Evolutionary conservation across 164 flowering plant species (phyloP), one percentile per base, ranked within the genome.

Genomic region (Pachysandra terminalis): DNA sequence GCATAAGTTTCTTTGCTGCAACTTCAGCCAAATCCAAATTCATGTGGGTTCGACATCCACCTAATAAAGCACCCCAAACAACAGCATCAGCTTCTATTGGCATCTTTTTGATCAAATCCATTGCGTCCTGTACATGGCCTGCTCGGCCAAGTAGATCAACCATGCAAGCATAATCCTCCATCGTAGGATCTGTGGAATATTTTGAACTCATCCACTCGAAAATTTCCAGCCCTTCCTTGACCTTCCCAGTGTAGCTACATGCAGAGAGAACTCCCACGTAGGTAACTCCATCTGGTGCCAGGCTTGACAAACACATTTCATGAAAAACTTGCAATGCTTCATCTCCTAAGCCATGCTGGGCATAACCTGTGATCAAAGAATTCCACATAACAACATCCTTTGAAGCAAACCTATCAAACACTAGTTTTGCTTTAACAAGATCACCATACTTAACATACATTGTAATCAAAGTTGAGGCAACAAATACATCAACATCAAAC

Each of bases 381-480:
- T 89, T 91, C 97, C 97, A 91, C 91, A 91, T 88, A 6, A 90
- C 91, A 66, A 78, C 49, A 72, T 91, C 97, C 80, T 88, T 88
- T 0, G 66, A 15, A 32, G 81, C 35, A 67, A 79, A 85, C 68
- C 80, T 65, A 59, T 86, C 84, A 71, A 91, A 91, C 14, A 91
- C 71, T 56, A 6, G 64, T 54, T 72, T 86, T 56, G 91, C 95
- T 37, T 79, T 84, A 35, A 70, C 75, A 64, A 89, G 83, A 64
- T 86, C 78, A 14, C 97, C 95, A 64, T 93, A 89, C 74, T 86
- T 89, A 32, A 86, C 67, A 53, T 89, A 91, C 91, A 86, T 85
- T 23, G 94, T 85, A 68, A 85, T 81, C 74, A 91, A 71, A 70
- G 81, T 79, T 16, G 95, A 87, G 32, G 85, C 73, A 66, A 86